Conservation (phyloP, 179 eudicot genomes). For the Spinacia oleracea region DNA sequence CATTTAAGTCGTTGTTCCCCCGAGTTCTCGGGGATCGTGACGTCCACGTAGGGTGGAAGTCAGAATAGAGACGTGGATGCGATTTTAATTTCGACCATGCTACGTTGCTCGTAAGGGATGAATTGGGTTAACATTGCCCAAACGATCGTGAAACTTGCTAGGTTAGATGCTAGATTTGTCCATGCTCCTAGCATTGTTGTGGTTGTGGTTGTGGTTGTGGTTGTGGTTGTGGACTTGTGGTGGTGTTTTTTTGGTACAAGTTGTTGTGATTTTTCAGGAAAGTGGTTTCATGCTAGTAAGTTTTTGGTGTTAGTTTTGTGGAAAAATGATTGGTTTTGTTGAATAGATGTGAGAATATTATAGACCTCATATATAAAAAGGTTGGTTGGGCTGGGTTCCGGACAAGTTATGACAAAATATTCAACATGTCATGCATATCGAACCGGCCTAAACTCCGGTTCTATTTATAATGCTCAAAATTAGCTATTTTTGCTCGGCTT, state of each 20-base stretch:
- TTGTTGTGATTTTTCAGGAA: neutral
- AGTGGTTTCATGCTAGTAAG: neutral
- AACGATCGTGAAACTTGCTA: conserved; percentile 30
- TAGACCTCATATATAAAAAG: no score
- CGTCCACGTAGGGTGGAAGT: conserved; percentile 22
- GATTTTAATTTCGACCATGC: conserved; percentile 12
- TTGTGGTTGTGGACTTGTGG: no score
- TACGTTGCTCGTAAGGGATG: conserved; percentile 22
- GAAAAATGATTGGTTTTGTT: neutral
- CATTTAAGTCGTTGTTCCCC: conserved; percentile 16
- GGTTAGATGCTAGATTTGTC: conserved; percentile 27
- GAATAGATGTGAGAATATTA: neutral
- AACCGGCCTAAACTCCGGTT: no score
- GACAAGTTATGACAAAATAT: no score
- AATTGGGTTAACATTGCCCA: conserved; percentile 29
- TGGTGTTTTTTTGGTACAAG: neutral
- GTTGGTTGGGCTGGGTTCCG: no score
- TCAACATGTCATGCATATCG: no score
- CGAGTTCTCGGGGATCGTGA: conserved; percentile 24
- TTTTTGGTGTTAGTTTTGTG: neutral
- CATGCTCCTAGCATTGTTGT: conserved; percentile 24
- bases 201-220: no score
- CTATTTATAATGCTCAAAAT: no score
- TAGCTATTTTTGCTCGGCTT: no score
- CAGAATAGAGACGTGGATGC: conserved; percentile 9